A percentile compares a stretch with the other conserved stretches of the same genome.
phyloP scores from a whole-genome alignment of 2,329 filamentous ascomycete species.

The Cercospora sp. region DNA sequence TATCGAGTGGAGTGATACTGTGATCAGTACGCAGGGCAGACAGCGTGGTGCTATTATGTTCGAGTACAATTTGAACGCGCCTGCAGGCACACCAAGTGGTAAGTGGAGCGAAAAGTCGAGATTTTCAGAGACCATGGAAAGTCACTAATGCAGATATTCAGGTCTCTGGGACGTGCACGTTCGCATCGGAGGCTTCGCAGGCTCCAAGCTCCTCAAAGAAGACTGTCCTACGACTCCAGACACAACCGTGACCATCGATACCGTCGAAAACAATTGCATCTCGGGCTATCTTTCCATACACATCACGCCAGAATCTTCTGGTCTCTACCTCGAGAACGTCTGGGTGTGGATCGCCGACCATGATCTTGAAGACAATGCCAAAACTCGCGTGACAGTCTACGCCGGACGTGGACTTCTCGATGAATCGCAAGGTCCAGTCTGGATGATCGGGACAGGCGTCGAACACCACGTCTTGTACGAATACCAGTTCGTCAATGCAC shows the following conservation, averaged over 20 bases:
- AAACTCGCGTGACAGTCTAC: conserved; percentile 80
- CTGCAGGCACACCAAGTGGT: neutral
- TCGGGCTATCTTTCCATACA: conserved; percentile 34
- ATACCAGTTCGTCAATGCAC: neutral
- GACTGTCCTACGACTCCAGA: neutral
- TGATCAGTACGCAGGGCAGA: conserved; percentile 67
- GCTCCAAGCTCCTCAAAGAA: neutral
- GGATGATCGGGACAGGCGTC: neutral
- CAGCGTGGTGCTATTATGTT: conserved; percentile 65
- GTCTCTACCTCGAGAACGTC: conserved; percentile 79
- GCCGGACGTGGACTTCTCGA: conserved; percentile 84
- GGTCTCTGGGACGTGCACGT: neutral
- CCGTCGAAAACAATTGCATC: neutral
- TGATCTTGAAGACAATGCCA: conserved; percentile 73
- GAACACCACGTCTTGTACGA: neutral
- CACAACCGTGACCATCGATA: neutral
- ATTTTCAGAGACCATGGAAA: neutral
- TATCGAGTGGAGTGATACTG: conserved; percentile 71
- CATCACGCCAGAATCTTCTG: conserved; percentile 55
- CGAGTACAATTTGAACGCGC: neutral
- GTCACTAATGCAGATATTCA: neutral
- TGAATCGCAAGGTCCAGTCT: conserved; percentile 58
- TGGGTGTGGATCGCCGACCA: conserved; percentile 96
- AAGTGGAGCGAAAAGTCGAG: neutral
- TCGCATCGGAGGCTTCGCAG: neutral